A percentile compares a stretch with the other conserved stretches of the same genome.
These are phyloP conservation scores for Xerocomellus intermedius DNA, from an alignment of 768 basidiomycete species.

Conservation along the genomic window DNA sequence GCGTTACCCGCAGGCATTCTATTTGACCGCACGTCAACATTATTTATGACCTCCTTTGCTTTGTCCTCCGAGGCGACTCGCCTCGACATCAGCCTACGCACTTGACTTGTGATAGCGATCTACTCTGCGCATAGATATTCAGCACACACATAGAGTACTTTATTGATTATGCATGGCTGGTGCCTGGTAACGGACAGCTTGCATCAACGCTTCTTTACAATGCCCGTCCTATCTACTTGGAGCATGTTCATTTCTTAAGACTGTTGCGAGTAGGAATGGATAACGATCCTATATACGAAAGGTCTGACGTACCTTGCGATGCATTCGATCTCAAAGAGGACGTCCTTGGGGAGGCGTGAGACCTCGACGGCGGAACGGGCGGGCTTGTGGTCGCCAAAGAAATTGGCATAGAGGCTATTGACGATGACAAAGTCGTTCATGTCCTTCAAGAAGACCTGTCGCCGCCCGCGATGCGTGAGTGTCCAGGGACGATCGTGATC, in stretches of 20 bases:
- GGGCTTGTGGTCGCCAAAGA: constrained; percentile 91
- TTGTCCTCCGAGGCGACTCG: constrained; percentile 4
- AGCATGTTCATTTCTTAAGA: constrained; percentile 15
- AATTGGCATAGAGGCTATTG: constrained; percentile 77
- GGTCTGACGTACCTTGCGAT: constrained; percentile 62
- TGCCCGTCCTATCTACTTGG: neutral
- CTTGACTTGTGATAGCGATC: neutral
- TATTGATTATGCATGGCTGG: neutral
- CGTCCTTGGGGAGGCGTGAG: constrained; percentile 83
- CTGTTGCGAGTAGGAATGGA: constrained; percentile 5
- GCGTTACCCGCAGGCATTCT: constrained; percentile 7
- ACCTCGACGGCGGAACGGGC: constrained; percentile 93
- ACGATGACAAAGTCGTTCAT: constrained; percentile 89
- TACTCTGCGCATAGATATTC: constrained; percentile 25
- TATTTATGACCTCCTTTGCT: constrained; percentile 7
- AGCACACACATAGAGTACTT: constrained; percentile 17
- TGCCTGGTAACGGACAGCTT: neutral
- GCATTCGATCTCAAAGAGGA: constrained; percentile 89
- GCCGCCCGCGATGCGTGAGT: neutral
- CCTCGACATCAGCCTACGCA: constrained; percentile 1
- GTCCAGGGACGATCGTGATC: neutral
- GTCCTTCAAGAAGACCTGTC: constrained; percentile 84
- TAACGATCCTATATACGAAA: neutral
- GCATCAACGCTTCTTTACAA: neutral
- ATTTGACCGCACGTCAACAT: neutral